Conservation (phyloP, 345 rosid genomes). For the Euphorbia peplus region DNA sequence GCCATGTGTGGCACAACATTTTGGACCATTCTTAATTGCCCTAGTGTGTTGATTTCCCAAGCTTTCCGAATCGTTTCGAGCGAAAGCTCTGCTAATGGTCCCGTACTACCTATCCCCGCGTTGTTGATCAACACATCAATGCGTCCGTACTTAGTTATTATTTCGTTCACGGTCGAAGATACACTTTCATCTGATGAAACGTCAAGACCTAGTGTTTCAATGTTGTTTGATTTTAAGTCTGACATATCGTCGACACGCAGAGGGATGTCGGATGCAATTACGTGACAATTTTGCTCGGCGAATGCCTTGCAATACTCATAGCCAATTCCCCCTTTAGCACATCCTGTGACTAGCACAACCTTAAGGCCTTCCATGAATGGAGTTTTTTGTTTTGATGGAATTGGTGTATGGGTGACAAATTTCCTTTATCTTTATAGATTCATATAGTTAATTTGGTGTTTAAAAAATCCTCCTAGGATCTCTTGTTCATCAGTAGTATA, state of each 20-base stretch:
- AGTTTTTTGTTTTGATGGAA: not conserved
- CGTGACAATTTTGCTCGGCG: constrained; percentile 48
- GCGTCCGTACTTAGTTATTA: constrained; percentile 41
- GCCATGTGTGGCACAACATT: constrained; percentile 69
- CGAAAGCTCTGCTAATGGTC: constrained; percentile 54
- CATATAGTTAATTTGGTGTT: not conserved
- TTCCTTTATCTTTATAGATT: constrained; percentile 4
- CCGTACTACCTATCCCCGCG: constrained; percentile 53
- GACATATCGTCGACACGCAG: constrained; percentile 38
- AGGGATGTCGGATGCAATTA: constrained; percentile 49
- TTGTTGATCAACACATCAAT: constrained; percentile 53
- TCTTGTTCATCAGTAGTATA: constrained; percentile 20
- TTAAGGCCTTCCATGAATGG: constrained; percentile 32
- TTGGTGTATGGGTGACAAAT: not conserved
- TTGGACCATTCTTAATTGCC: constrained; percentile 61
- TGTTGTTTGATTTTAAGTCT: constrained; percentile 30
- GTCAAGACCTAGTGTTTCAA: constrained; percentile 42
- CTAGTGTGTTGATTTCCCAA: constrained; percentile 60
- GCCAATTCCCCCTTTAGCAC: constrained; percentile 68
- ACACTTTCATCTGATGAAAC: constrained; percentile 54
- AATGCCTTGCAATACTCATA: constrained; percentile 65
- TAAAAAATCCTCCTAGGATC: constrained; percentile 1
- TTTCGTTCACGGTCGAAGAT: constrained; percentile 25
- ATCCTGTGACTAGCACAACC: constrained; percentile 61
- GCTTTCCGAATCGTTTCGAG: constrained; percentile 41